phyloP scores from a whole-genome alignment of 345 rosid species.

The Bruguiera sexangula region DNA sequence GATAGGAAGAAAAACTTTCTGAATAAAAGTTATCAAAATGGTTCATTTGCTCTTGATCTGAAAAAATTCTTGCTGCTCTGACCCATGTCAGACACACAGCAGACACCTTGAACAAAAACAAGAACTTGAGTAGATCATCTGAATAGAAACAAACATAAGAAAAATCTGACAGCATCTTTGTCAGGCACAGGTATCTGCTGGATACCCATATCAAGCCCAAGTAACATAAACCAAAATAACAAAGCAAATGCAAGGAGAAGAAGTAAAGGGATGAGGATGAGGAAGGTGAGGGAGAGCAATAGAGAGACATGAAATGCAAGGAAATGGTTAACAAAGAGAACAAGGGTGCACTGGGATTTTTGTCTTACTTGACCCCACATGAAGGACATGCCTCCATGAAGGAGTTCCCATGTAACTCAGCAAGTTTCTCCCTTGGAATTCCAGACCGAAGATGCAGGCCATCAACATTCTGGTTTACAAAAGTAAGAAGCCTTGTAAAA shows the following conservation, averaged over 20 bases:
- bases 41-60: not conserved
- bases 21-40: not conserved
- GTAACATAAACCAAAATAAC: conserved; percentile 2
- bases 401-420: conserved; percentile 91
- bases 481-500: not conserved
- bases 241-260: not conserved
- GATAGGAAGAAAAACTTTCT: not conserved
- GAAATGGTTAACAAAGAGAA: not conserved
- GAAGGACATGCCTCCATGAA: conserved; percentile 89
- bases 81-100: not conserved
- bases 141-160: not conserved
- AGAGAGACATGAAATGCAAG: not conserved
- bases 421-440: conserved; percentile 93
- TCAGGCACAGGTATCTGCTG: not conserved
- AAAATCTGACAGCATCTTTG: not conserved
- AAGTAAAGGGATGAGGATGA: not conserved
- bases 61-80: not conserved
- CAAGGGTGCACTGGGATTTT: not conserved
- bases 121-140: not conserved
- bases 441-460: conserved; percentile 99
- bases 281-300: not conserved
- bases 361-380: conserved; percentile 71
- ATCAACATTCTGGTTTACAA: conserved; percentile 65
- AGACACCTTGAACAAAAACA: not conserved
- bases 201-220: not conserved